These are phyloP conservation scores for Penicillium crustosum DNA, from an alignment of 2,329 filamentous ascomycete species.

Conservation along the genomic window DNA sequence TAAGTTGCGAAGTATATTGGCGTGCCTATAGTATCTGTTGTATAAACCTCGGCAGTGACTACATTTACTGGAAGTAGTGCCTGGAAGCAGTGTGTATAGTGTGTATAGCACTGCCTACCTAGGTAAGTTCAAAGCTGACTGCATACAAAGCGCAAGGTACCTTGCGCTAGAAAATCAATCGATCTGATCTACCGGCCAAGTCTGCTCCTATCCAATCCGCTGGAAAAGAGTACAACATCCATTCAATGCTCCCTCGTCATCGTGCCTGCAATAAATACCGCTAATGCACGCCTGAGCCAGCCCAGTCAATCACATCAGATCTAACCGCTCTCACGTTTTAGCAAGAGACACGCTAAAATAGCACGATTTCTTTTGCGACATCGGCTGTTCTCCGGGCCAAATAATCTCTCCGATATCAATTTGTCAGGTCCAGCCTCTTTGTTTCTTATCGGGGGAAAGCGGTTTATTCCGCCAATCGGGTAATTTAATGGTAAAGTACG, in stretches of 20 bases:
- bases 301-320: constrained; percentile 28
- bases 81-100: background rate
- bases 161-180: constrained; percentile 3
- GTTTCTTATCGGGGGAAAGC: constrained; percentile 1
- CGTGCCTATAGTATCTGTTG: background rate
- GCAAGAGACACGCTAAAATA: constrained; percentile 15
- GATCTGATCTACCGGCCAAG: constrained; percentile 11
- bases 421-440: background rate
- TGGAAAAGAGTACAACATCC: background rate
- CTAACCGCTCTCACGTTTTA: constrained; percentile 19
- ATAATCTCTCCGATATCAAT: constrained; percentile 11
- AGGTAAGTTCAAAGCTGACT: background rate
- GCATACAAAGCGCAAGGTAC: constrained; percentile 9
- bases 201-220: constrained; percentile 12
- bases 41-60: background rate
- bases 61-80: background rate
- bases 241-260: background rate
- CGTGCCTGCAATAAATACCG: constrained; percentile 13
- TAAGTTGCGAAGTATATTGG: background rate
- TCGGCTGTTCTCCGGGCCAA: constrained; percentile 23
- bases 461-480: background rate
- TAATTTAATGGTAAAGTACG: background rate
- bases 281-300: constrained; percentile 24
- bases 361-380: constrained; percentile 3
- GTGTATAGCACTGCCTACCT: background rate